These are phyloP conservation scores for Gaultheria prostrata DNA, from an alignment of 148 eudicot species.

Conservation along the genomic window DNA sequence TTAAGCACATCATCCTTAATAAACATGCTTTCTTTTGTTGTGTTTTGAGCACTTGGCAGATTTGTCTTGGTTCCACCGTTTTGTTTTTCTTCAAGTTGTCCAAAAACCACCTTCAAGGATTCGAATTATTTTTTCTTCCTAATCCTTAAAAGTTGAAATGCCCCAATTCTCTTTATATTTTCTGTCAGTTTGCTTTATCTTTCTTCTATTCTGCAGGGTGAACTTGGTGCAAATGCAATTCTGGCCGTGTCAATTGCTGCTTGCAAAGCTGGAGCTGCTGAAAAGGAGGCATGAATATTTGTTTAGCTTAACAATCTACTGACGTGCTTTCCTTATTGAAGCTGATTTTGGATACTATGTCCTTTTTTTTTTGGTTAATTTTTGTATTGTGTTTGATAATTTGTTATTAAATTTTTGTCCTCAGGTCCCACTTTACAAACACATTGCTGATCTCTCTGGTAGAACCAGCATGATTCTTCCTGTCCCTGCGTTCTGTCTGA, in stretches of 20 bases:
- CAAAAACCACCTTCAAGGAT: background rate
- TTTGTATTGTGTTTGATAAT: background rate
- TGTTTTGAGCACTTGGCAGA: background rate
- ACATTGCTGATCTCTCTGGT: slow-evolving; percentile 92
- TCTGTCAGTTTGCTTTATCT: background rate
- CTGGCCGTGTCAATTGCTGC: slow-evolving; percentile 96
- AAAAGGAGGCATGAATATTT: slow-evolving; percentile 64
- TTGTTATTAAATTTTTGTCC: slow-evolving; percentile 1
- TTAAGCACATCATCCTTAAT: slow-evolving; percentile 3
- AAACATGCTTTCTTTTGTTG: background rate
- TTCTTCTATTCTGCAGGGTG: slow-evolving; percentile 55
- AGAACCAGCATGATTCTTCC: slow-evolving; percentile 62
- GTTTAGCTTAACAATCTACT: slow-evolving; percentile 12
- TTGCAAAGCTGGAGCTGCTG: slow-evolving; percentile 99
- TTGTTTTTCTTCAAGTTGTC: background rate
- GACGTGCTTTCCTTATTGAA: slow-evolving; percentile 11
- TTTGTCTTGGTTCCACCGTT: background rate
- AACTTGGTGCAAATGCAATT: slow-evolving; percentile 96
- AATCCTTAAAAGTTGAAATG: background rate
- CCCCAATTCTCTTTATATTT: background rate
- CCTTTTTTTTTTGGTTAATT: background rate
- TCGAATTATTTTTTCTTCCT: background rate
- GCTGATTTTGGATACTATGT: slow-evolving; percentile 4
- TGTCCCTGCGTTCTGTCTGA: slow-evolving; percentile 80
- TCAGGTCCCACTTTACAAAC: slow-evolving; percentile 90